Percentiles rank a stretch among this genome's conserved stretches.
Evolutionary conservation across 1,139 yeast species (phyloP).

Genomic region (Nakaseomyces bracarensis): DNA sequence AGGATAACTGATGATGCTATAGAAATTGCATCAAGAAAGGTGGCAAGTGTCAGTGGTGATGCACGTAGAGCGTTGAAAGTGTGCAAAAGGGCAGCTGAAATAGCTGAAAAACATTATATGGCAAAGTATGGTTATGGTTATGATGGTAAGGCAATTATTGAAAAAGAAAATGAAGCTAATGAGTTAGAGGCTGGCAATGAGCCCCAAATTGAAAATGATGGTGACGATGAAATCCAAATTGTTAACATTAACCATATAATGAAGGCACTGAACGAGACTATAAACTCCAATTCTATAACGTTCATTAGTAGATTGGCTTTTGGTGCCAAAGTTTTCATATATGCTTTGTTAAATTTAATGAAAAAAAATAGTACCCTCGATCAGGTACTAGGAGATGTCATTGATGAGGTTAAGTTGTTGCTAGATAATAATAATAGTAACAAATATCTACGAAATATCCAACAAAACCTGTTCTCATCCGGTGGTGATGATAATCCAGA

Average conservation of each 20-base stretch:
- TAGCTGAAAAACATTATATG: slow-evolving; percentile 60
- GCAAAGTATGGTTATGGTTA: slow-evolving; percentile 30
- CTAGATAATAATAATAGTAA: slow-evolving; percentile 34
- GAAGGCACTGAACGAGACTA: slow-evolving; percentile 72
- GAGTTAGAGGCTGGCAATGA: slow-evolving; percentile 10
- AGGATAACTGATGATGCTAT: slow-evolving; percentile 66
- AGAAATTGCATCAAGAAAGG: slow-evolving; percentile 86
- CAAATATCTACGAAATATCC: slow-evolving; percentile 25
- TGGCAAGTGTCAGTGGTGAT: slow-evolving; percentile 95
- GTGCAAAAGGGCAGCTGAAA: slow-evolving; percentile 82
- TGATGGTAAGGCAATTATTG: slow-evolving; percentile 16
- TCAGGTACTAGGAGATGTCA: slow-evolving; percentile 61
- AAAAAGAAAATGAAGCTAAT: slow-evolving; percentile 9
- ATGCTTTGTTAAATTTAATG: slow-evolving; percentile 55
- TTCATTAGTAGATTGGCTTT: slow-evolving; percentile 57
- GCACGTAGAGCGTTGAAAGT: slow-evolving; percentile 89
- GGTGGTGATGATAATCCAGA: slow-evolving; percentile 21
- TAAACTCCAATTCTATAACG: slow-evolving; percentile 59
- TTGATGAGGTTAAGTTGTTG: slow-evolving; percentile 62
- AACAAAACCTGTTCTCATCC: slow-evolving; percentile 24
- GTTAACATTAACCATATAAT: slow-evolving; percentile 67
- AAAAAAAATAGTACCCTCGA: slow-evolving; percentile 68
- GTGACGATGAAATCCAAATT: slow-evolving; percentile 37
- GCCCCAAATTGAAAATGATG: slow-evolving; percentile 14
- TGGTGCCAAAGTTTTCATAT: slow-evolving; percentile 61